These are phyloP conservation scores for Dothidotthia symphoricarpi DNA, from an alignment of 2,329 filamentous ascomycete species.

Conservation along the genomic window DNA sequence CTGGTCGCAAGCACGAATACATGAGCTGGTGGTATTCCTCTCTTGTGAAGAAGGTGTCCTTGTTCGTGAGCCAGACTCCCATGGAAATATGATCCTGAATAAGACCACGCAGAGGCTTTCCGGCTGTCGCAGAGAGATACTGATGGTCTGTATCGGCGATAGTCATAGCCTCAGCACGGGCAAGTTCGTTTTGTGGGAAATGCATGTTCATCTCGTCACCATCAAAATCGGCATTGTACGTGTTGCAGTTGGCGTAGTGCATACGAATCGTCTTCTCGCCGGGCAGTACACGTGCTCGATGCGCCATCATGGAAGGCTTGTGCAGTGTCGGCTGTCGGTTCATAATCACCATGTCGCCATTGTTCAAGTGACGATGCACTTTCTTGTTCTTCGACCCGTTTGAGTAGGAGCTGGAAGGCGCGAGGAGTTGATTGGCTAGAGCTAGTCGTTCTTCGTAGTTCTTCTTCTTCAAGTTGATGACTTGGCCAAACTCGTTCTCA, in stretches of 20 bases:
- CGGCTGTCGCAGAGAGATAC: conserved; percentile 89
- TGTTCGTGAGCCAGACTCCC: conserved; percentile 83
- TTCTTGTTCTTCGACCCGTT: conserved; percentile 87
- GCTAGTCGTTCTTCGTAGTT: conserved; percentile 83
- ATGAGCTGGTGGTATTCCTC: conserved; percentile 92
- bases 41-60: conserved; percentile 85
- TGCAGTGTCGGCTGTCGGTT: conserved; percentile 97
- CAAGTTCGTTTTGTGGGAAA: conserved; percentile 95
- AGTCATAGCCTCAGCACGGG: conserved; percentile 85
- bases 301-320: conserved; percentile 98
- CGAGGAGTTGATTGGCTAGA: conserved; percentile 87
- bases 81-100: conserved; percentile 99
- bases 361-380: conserved; percentile 91
- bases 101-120: conserved; percentile 88
- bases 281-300: conserved; percentile 84
- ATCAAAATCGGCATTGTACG: conserved; percentile 98
- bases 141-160: conserved; percentile 97
- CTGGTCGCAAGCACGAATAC: conserved; percentile 84
- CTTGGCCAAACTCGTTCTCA: conserved; percentile 91
- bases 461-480: conserved; percentile 84
- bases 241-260: conserved; percentile 99
- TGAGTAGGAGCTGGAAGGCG: conserved; percentile 71
- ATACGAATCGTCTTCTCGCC: conserved; percentile 98
- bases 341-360: conserved; percentile 97
- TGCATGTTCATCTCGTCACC: conserved; percentile 99